Evolutionary conservation across 1,139 yeast species (phyloP).

Genomic region (Kurtzmaniella quercitrusa): DNA sequence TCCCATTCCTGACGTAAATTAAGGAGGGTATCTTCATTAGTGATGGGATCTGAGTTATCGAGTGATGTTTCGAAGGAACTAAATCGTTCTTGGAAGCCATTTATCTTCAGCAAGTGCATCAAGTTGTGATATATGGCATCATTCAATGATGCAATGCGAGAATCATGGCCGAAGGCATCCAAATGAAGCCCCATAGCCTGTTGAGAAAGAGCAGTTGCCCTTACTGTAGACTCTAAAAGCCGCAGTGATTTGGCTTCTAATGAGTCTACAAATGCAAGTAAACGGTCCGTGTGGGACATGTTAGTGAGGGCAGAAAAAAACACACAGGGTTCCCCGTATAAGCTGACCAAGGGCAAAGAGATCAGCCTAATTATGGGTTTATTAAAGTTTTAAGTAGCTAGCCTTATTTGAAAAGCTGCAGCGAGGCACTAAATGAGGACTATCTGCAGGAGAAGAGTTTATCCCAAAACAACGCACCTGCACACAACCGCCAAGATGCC

Average conservation of each 20-base stretch:
- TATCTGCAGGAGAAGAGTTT: neutral
- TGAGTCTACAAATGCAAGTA: conserved; percentile 21
- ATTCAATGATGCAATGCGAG: conserved; percentile 27
- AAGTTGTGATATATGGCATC: conserved; percentile 22
- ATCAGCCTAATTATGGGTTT: neutral
- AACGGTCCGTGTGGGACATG: neutral
- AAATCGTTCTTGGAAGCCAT: conserved; percentile 29
- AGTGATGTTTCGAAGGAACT: conserved; percentile 34
- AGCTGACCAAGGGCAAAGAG: no score
- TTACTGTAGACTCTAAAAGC: conserved; percentile 12
- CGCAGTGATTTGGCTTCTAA: conserved; percentile 25
- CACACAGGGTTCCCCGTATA: no score
- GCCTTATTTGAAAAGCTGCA: no score
- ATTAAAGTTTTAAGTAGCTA: neutral
- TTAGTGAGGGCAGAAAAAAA: neutral
- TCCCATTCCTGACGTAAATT: conserved; percentile 45
- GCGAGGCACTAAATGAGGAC: no score
- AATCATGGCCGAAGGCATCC: conserved; percentile 25
- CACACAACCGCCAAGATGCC: neutral
- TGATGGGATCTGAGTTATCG: conserved; percentile 26
- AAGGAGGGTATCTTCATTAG: conserved; percentile 47
- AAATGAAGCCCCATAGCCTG: conserved; percentile 3
- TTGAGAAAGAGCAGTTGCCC: conserved; percentile 1
- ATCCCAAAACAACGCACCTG: neutral
- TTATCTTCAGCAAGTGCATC: conserved; percentile 21